Percentiles rank a stretch among this genome's conserved stretches.
Conservation (phyloP, 192 early-diverging fungal species). For the Coemansia sp. region DNA sequence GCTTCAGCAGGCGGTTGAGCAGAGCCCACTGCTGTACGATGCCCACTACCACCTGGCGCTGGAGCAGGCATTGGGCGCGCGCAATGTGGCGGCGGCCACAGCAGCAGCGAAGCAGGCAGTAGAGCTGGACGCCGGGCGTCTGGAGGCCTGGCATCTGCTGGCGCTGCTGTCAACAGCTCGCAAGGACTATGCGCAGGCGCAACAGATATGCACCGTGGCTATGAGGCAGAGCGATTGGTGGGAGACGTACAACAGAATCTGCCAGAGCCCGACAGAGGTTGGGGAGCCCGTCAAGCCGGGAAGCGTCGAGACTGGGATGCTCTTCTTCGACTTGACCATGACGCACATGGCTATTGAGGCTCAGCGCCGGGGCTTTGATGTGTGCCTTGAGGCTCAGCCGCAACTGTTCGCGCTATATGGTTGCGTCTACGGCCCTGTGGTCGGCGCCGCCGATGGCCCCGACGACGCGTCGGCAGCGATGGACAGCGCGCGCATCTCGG, state of each 20-base stretch:
- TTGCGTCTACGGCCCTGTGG: conserved; percentile 34
- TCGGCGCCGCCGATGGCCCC: conserved; percentile 13
- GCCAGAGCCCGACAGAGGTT: background rate
- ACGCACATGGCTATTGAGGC: conserved; percentile 61
- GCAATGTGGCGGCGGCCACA: conserved; percentile 61
- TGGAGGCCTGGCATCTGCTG: conserved; percentile 76
- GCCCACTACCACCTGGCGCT: conserved; percentile 66
- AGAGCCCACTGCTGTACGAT: conserved; percentile 57
- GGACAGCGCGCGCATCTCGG: conserved; percentile 7
- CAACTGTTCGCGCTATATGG: conserved; percentile 66
- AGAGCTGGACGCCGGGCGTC: conserved; percentile 53
- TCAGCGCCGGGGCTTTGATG: conserved; percentile 55
- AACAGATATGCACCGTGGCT: conserved; percentile 64
- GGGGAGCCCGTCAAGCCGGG: background rate
- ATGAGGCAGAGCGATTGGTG: conserved; percentile 60
- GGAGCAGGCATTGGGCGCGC: conserved; percentile 64
- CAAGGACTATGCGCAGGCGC: conserved; percentile 64
- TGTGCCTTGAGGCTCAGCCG: conserved; percentile 57
- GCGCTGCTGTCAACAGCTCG: conserved; percentile 65
- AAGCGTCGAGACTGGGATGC: conserved; percentile 56
- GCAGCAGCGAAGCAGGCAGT: conserved; percentile 57
- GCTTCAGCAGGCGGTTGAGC: conserved; percentile 55
- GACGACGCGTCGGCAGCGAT: conserved; percentile 27
- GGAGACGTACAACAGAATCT: conserved; percentile 27
- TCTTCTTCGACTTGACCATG: conserved; percentile 61